phyloP scores from a whole-genome alignment of 2,329 filamentous ascomycete genomes.

The Stagonosporopsis chrysanthemi region DNA sequence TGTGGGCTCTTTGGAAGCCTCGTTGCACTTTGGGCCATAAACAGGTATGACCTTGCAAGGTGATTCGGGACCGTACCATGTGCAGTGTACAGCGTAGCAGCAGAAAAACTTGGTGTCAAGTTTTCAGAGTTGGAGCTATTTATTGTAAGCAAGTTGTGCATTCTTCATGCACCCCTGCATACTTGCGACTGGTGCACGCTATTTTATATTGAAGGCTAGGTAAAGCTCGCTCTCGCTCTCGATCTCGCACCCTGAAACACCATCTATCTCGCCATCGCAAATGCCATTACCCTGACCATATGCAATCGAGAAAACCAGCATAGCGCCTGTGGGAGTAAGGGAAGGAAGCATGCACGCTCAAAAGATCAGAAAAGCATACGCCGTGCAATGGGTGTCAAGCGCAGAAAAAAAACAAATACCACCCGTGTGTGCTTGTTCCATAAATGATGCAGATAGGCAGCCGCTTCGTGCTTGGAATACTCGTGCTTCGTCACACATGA shows the following conservation, averaged over 20 bases:
- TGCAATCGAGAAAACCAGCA: conserved; percentile 10
- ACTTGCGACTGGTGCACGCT: neutral
- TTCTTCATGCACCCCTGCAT: neutral
- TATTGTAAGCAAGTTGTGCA: neutral
- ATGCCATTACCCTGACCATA: conserved; percentile 1
- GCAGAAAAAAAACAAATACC: conserved; percentile 5
- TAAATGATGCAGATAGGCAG: neutral
- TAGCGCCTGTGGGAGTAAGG: neutral
- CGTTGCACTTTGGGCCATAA: no score
- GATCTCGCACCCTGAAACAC: neutral
- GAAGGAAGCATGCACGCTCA: conserved; percentile 7
- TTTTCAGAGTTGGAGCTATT: neutral
- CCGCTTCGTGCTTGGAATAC: conserved; percentile 5
- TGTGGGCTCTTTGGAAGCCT: no score
- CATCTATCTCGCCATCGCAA: conserved; percentile 3
- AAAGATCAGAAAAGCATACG: conserved; percentile 9
- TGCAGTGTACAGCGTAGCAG: no score
- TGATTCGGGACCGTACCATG: no score
- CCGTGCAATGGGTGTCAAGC: neutral
- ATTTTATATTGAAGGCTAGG: neutral
- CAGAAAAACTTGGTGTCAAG: no score
- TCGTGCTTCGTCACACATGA: conserved; percentile 1
- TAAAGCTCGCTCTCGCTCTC: neutral
- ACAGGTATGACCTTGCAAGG: no score
- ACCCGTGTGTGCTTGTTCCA: conserved; percentile 11